Base-by-base conservation (phyloP, 2,329 filamentous ascomycete genomes). In the Colletotrichum simmondsii region DNA sequence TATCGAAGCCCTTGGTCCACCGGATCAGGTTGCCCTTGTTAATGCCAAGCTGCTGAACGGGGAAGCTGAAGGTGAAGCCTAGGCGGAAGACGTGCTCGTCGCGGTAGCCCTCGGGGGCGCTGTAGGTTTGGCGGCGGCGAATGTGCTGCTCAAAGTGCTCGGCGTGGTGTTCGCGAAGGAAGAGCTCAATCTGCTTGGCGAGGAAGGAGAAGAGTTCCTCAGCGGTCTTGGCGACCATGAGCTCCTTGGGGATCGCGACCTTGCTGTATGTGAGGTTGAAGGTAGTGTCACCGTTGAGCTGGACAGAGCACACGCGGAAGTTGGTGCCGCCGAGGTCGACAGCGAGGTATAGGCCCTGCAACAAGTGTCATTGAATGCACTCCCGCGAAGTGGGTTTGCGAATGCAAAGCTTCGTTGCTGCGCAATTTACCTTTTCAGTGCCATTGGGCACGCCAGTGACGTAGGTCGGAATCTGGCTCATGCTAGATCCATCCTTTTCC, bases 1-100 rank as follows among this genome's bases (percentile, higher is more conserved):
- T 98, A 81, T 98, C 95, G 81, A 98, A 99, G 65, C 97, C 97
- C 87, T 99, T 99, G 71, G 97, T 99, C 97, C 97, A 99, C 77
- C 97, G 92, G 83, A 98, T 97, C 67, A 99, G 88, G 70, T 92
- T 93, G 74, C 97, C 97, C 85, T 95, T 96, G 88, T 98, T 98
- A 82, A 99, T 98, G 52, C 95, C 95, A 71, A 94, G 88, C 82
- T 99, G 97, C 81, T 97, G 91, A 52, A 98, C 95, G 3, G 97
- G 97, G 85, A 98, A 99, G 81, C 94, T 97, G 85, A 99, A 99
- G 65, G 97, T 99, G 85, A 99, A 99, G n/a, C 97, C 97, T 54
- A 99, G 88, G 78, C 95, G 94, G 85, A 98, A 98, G 74, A 97
- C 90, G 72, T 96, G 88, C 81, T 96, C 91, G 75, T 95, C 91